Conservation (phyloP, 257 asterid genomes). For the Salvia hispanica region DNA sequence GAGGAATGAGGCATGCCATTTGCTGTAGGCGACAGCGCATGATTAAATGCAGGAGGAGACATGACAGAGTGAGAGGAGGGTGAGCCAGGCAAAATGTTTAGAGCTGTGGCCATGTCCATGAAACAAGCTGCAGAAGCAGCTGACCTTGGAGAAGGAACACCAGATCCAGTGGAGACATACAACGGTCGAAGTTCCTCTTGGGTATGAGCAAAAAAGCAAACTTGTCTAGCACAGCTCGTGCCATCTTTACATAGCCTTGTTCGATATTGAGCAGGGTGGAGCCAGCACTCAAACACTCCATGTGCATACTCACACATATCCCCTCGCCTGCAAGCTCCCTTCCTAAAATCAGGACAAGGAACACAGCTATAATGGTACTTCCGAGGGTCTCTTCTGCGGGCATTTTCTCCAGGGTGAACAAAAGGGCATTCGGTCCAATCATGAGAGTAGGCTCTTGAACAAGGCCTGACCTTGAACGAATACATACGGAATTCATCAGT, state of each 20-base stretch:
- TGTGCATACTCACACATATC: slow-evolving; percentile 99
- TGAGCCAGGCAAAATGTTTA: slow-evolving; percentile 76
- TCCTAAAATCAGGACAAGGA: slow-evolving; percentile 96
- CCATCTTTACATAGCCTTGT: slow-evolving; percentile 93
- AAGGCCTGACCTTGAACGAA: slow-evolving; percentile 88
- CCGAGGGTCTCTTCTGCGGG: slow-evolving; percentile 92
- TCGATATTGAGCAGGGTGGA: slow-evolving; percentile 94
- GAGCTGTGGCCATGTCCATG: slow-evolving; percentile 94
- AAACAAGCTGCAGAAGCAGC: slow-evolving; percentile 70
- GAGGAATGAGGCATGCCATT: slow-evolving; percentile 70
- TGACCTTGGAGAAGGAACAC: slow-evolving; percentile 86
- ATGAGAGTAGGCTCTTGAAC: slow-evolving; percentile 97
- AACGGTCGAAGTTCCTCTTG: slow-evolving; percentile 91
- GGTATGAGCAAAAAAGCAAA: slow-evolving; percentile 89
- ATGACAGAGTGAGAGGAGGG: slow-evolving; percentile 71
- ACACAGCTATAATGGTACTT: slow-evolving; percentile 95
- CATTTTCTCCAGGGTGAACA: slow-evolving; percentile 97
- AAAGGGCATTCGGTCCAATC: slow-evolving; percentile 99
- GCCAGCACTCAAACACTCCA: slow-evolving; percentile 99
- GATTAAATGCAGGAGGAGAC: slow-evolving; percentile 77
- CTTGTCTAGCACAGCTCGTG: slow-evolving; percentile 73
- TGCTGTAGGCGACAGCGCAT: slow-evolving; percentile 68
- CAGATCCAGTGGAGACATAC: slow-evolving; percentile 88
- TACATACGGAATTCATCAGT: slow-evolving; percentile 95
- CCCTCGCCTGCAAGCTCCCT: slow-evolving; percentile 92